Evolutionary conservation across 1,284 basidiomycete species (phyloP), one percentile per base, ranked within the genome.

Genomic region (Ganoderma meredithae): DNA sequence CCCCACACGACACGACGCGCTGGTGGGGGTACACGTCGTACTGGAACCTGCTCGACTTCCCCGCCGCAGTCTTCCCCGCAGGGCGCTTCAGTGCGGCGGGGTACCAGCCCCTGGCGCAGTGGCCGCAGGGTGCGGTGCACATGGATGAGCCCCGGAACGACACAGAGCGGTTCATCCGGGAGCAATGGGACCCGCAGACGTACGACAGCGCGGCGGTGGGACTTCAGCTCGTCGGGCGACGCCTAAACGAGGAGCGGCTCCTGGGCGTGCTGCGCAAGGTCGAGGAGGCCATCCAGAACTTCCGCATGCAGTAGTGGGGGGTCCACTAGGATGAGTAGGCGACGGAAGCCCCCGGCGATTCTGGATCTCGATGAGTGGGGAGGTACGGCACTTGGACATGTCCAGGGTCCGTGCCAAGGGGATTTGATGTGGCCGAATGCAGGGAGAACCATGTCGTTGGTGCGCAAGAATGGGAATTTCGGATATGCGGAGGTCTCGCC

Each of bases 11-110:
- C 62, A 83, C 80, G 9, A 84, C 83, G 27, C 78, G 82, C 43
- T 86, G 83, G 83, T 85, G 83, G 85, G 80, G 82, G 4, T 88
- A 88, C 74, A 84, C 83, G 15, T 83, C 83, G 1, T 83, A 86
- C 70, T 88, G 86, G 84, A 90, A 90, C 73, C 71, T 89, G 65
- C 75, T 84, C 69, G 88, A 90, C 76, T 86, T 84, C 66, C 81
- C 87, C 2, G 82, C 81, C 22, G 83, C 81, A 12, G 85, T 84
- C 17, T 85, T 90, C 76, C 89, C 88, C 40, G 83, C 83, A 43
- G 82, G 81, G n/a, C 73, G 76, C 55, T 75, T 75, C 71, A 71
- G 64, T 60, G 73, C 77, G 2, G 68, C 69, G 43, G 74, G 64
- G 25, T 73, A 73, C 66, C 62, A 53, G 27, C 66, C 73, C 39